These are phyloP conservation scores for Mycena rosella DNA, from an alignment of 768 basidiomycete species.

Conservation along the genomic window DNA sequence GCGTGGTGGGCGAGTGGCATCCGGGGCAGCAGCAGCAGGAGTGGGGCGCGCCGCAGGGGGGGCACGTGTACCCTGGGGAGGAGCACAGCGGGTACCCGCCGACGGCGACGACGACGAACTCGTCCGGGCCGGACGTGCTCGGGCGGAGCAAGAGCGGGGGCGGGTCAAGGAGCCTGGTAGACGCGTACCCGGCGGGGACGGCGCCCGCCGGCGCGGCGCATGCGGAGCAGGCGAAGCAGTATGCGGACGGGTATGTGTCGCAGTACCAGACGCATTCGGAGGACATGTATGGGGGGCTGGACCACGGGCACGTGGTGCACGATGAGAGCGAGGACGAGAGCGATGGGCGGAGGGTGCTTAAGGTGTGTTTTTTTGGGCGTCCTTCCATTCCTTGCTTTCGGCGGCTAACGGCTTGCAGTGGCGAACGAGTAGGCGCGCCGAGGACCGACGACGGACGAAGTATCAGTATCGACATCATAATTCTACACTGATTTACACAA, in stretches of 20 bases:
- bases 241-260: conserved; percentile 35
- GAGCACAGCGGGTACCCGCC: conserved; percentile 29
- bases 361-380: conserved; percentile 36
- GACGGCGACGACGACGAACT: conserved; percentile 6
- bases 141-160: conserved; percentile 30
- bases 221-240: conserved; percentile 15
- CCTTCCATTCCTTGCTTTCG: not conserved
- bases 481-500: not conserved
- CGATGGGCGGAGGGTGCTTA: conserved; percentile 31
- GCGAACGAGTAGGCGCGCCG: conserved; percentile 15
- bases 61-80: conserved; percentile 33
- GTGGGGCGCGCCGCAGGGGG: conserved; percentile 2
- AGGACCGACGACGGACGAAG: too few relatives aligned
- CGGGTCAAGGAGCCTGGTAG: conserved; percentile 29
- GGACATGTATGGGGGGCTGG: conserved; percentile 44
- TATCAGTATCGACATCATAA: not conserved
- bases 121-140: conserved; percentile 21
- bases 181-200: conserved; percentile 19
- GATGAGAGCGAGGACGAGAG: conserved; percentile 13
- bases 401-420: conserved; percentile 3
- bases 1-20: not conserved
- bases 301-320: conserved; percentile 34
- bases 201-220: not conserved
- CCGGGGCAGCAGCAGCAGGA: not conserved
- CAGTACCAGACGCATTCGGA: conserved; percentile 40